Base-by-base conservation (phyloP, 1,284 basidiomycete species). In the Cryptococcus wingfieldii region DNA sequence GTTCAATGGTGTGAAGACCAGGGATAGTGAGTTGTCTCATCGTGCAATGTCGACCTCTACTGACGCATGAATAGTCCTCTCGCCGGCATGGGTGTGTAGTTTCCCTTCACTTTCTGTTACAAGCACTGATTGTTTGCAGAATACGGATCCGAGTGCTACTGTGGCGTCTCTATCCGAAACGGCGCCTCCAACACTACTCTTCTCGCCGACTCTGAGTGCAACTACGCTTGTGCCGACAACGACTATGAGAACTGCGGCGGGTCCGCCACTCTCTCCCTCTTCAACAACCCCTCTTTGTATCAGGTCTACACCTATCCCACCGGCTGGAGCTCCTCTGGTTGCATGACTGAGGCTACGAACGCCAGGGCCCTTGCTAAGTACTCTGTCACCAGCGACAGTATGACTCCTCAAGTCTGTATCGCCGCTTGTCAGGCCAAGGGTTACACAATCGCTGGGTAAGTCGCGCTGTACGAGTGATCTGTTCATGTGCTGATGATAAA, bases 211-310 rank as follows among this genome's bases (percentile, higher is more conserved):
- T 38, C 25, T 38, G 49, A 65, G 48, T 71, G 69, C 53, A 55
- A 53, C 19, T 55, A 58, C 43, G 41, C 54, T 16, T 71, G 69
- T 50, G 55, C 60, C 27, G 61, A 57, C 50, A 62, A 65, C 51
- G 43, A 43, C 18, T 60, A 67, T 53, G 65, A 69, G 50, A 67
- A 66, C 48, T 71, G 69, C 54, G 69, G 69, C 54, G 68, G 68
- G 10, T 56, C 58, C 9, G 39, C 61, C 16, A 66, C 67, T 25
- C 54, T 83, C 59, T 80, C 79, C 38, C 65, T 80, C 13, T 79
- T 81, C 76, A 80, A 79, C 69, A 82, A 79, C 63, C 78, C 80
- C 4, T 76, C 79, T 2, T 69, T 82, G 50, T 79, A 80, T 60
- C 76, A 80, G 2, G 78, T 50, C 46, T 49, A 19, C 39, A 67